A percentile compares a stretch with the other conserved stretches of the same genome.
These are phyloP conservation scores for Fusarium sororula DNA, from an alignment of 2,329 filamentous ascomycete genomes.

Conservation along the genomic window DNA sequence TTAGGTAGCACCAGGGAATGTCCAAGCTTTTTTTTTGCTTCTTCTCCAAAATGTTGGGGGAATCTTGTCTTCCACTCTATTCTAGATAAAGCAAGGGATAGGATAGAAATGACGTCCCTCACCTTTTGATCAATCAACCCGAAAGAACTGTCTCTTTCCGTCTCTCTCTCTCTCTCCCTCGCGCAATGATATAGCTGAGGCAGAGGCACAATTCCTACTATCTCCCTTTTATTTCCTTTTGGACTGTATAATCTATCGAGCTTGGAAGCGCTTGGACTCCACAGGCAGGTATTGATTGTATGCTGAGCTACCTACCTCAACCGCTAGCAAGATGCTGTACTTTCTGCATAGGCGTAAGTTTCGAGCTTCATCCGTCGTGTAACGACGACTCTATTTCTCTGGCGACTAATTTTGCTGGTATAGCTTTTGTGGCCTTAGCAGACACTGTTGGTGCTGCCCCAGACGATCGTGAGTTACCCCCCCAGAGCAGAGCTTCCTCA, in stretches of 20 bases:
- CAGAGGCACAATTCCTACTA: background rate
- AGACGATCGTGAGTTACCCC: slow-evolving; percentile 49
- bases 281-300: background rate
- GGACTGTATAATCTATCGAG: background rate
- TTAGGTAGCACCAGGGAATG: background rate
- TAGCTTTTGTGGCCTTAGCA: slow-evolving; percentile 50
- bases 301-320: background rate
- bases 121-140: background rate
- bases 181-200: slow-evolving; percentile 24
- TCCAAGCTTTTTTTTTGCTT: slow-evolving; percentile 32
- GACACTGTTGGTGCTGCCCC: slow-evolving; percentile 47
- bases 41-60: slow-evolving; percentile 37
- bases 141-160: background rate
- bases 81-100: background rate
- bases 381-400: slow-evolving; percentile 5
- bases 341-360: slow-evolving; percentile 35
- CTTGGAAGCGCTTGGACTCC: background rate
- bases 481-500: background rate
- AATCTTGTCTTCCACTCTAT: background rate
- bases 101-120: slow-evolving; percentile 27
- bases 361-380: background rate
- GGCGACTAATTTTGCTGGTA: slow-evolving; percentile 4
- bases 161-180: slow-evolving; percentile 18
- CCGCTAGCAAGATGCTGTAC: slow-evolving; percentile 25
- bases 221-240: background rate